Conservation (phyloP, 2,329 filamentous ascomycete species). For the Xylogone sp. region DNA sequence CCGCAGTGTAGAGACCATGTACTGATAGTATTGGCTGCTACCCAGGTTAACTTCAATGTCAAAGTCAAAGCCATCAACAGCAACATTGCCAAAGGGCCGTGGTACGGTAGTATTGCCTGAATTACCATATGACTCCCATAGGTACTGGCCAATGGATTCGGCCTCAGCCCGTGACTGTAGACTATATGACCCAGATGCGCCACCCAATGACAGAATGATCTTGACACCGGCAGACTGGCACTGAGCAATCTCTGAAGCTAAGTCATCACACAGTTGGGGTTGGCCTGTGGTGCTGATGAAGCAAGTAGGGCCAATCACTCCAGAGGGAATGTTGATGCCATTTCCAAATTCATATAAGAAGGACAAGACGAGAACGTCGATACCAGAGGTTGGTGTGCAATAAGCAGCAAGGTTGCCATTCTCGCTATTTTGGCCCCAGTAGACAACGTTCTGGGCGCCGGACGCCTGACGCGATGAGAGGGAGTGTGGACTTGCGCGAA, state of each 20-base stretch:
- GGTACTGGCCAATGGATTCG: slow-evolving; percentile 35
- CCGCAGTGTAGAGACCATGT: slow-evolving; percentile 24
- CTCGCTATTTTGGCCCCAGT: slow-evolving; percentile 25
- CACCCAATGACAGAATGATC: slow-evolving; percentile 42
- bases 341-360: slow-evolving; percentile 38
- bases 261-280: slow-evolving; percentile 33
- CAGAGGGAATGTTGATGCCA: slow-evolving; percentile 33
- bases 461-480: slow-evolving; percentile 1
- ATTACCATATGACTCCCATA: slow-evolving; percentile 43
- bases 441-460: slow-evolving; percentile 30
- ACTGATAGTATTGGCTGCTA: slow-evolving; percentile 19
- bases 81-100: slow-evolving; percentile 42
- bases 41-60: slow-evolving; percentile 37
- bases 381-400: slow-evolving; percentile 33
- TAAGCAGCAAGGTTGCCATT: slow-evolving; percentile 33
- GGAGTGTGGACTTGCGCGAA: background rate
- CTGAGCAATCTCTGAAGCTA: slow-evolving; percentile 36
- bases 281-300: slow-evolving; percentile 30
- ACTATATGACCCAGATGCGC: slow-evolving; percentile 32
- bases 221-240: slow-evolving; percentile 41
- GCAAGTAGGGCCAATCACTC: slow-evolving; percentile 36
- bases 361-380: slow-evolving; percentile 39
- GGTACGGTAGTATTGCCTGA: slow-evolving; percentile 26
- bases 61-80: slow-evolving; percentile 50
- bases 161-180: slow-evolving; percentile 33